A percentile compares a stretch with the other conserved stretches of the same genome.
These are phyloP conservation scores for Pseudopithomyces maydicus DNA, from an alignment of 2,329 filamentous ascomycete genomes.

Conservation along the genomic window DNA sequence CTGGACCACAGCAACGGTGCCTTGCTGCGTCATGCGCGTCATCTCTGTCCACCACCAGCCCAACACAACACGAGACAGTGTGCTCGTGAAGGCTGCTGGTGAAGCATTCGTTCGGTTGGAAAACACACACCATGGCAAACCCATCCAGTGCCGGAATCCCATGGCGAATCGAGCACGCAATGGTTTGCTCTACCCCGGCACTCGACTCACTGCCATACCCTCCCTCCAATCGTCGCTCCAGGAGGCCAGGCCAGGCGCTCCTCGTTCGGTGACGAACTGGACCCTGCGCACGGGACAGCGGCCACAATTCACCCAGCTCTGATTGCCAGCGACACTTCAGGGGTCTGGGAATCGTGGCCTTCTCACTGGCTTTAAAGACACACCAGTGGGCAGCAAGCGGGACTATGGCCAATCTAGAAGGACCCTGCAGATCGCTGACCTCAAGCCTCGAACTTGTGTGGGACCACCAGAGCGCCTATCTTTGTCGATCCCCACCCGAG, in stretches of 20 bases:
- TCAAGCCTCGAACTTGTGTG: conserved; percentile 24
- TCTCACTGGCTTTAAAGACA: conserved; percentile 14
- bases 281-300: conserved; percentile 1
- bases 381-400: not conserved
- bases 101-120: too few relatives aligned
- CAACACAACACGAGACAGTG: not conserved
- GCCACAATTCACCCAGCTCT: not conserved
- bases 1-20: not conserved
- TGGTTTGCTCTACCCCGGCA: too few relatives aligned
- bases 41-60: conserved; percentile 6
- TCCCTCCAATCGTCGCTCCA: not conserved
- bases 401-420: conserved; percentile 18
- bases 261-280: not conserved
- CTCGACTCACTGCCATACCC: not conserved
- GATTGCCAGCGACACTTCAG: not conserved
- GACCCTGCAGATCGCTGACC: conserved; percentile 40
- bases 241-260: not conserved
- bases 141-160: too few relatives aligned
- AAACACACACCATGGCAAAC: too few relatives aligned
- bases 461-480: conserved; percentile 23
- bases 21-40: conserved; percentile 3
- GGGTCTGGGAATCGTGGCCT: conserved; percentile 14
- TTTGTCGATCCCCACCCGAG: conserved; percentile 30
- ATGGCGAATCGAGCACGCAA: not conserved
- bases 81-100: too few relatives aligned